These are phyloP conservation scores for Xylaria scruposa DNA, from an alignment of 495 filamentous ascomycete genomes.

Conservation along the genomic window DNA sequence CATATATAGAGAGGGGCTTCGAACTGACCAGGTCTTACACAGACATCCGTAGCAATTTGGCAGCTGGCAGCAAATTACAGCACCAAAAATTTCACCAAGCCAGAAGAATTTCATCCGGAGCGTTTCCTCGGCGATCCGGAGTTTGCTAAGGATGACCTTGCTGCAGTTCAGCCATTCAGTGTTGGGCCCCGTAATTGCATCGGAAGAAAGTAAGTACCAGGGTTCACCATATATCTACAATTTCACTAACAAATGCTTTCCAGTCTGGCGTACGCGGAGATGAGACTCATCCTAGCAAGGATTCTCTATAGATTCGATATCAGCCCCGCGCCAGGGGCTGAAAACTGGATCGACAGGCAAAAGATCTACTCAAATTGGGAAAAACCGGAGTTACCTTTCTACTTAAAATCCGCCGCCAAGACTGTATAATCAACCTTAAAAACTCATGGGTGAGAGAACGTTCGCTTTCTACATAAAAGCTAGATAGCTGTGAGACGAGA, in stretches of 20 bases:
- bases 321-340: not conserved
- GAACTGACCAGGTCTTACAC: not conserved
- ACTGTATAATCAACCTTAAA: not conserved
- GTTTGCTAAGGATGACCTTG: conserved; percentile 46
- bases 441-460: not conserved
- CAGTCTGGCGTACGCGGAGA: not conserved
- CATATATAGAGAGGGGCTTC: not conserved
- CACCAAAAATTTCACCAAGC: conserved; percentile 45
- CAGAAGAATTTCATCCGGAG: conserved; percentile 57
- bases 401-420: not conserved
- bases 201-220: not conserved
- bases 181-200: conserved; percentile 62
- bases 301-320: not conserved
- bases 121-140: conserved; percentile 50
- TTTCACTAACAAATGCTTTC: not conserved
- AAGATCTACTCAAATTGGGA: not conserved
- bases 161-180: conserved; percentile 57
- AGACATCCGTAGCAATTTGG: not conserved
- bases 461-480: not conserved
- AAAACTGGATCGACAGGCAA: conserved; percentile 4
- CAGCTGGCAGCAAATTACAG: conserved; percentile 30
- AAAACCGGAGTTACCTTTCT: not conserved
- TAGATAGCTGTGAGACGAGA: not conserved
- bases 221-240: not conserved
- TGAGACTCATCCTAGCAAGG: not conserved